A percentile compares a stretch with the other conserved stretches of the same genome.
These are phyloP conservation scores for Hygrocybe coccinea DNA, from an alignment of 768 basidiomycete species.

Conservation along the genomic window DNA sequence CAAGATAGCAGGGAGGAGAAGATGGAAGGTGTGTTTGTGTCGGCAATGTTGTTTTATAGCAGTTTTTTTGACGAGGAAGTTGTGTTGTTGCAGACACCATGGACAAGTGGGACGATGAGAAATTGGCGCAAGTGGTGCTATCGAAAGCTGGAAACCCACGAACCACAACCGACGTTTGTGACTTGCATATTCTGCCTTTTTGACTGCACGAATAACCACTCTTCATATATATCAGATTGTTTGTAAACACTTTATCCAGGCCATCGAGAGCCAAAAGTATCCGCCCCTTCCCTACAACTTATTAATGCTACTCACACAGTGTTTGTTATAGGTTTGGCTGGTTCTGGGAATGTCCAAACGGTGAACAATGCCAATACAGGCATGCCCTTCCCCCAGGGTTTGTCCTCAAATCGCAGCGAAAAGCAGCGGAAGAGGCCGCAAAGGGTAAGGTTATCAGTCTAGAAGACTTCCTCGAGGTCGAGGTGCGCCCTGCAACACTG, in stretches of 20 bases:
- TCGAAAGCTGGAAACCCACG: slow-evolving; percentile 87
- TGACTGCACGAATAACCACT: neutral
- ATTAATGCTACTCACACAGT: neutral
- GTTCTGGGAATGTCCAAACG: slow-evolving; percentile 95
- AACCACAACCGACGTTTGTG: slow-evolving; percentile 80
- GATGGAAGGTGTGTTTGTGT: slow-evolving; percentile 49
- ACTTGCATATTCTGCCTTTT: neutral
- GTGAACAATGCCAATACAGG: slow-evolving; percentile 85
- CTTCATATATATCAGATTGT: slow-evolving; percentile 61
- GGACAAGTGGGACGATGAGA: slow-evolving; percentile 97
- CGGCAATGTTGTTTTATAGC: neutral
- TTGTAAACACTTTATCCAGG: slow-evolving; percentile 95
- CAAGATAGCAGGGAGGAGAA: slow-evolving; percentile 83
- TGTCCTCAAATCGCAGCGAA: slow-evolving; percentile 89
- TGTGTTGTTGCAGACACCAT: slow-evolving; percentile 67
- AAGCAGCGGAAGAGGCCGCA: slow-evolving; percentile 85
- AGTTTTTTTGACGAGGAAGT: neutral
- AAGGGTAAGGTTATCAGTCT: slow-evolving; percentile 85
- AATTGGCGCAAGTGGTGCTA: slow-evolving; percentile 79
- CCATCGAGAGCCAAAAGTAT: slow-evolving; percentile 86
- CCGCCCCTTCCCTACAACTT: neutral
- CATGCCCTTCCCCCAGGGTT: slow-evolving; percentile 96
- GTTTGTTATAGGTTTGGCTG: slow-evolving; percentile 62
- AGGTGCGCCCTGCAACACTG: slow-evolving; percentile 45
- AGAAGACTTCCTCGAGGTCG: slow-evolving; percentile 96